phyloP scores from a whole-genome alignment of 1,284 basidiomycete genomes.

The Austropuccinia psidii region DNA sequence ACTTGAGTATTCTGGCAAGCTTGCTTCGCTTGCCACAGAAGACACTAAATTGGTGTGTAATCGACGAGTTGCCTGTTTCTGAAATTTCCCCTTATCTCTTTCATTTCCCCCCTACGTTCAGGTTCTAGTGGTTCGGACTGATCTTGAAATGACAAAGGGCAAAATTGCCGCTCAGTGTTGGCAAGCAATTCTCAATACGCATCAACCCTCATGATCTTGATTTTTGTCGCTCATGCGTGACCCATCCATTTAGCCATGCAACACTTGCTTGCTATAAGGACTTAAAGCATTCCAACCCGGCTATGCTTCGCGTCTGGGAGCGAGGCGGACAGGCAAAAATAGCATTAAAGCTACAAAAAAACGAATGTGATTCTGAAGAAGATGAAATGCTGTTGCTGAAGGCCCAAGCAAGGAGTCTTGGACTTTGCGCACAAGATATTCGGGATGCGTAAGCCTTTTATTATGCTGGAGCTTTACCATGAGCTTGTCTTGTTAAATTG shows the following conservation, averaged over 20 bases:
- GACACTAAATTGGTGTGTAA: not conserved
- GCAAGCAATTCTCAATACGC: not conserved
- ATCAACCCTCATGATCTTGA: too few relatives aligned
- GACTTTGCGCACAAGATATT: conserved; percentile 33
- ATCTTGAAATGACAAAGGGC: conserved; percentile 35
- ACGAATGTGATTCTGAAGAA: conserved; percentile 23
- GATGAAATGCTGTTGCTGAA: conserved; percentile 34
- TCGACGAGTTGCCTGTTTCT: not conserved
- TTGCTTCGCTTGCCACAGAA: not conserved
- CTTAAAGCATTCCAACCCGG: conserved; percentile 6
- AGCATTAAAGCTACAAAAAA: conserved; percentile 23
- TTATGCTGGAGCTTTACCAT: not conserved
- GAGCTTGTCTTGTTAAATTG: not conserved
- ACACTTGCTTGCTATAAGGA: conserved; percentile 36
- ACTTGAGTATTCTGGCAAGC: not conserved
- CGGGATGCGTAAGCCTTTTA: conserved; percentile 30
- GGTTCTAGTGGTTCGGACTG: conserved; percentile 33
- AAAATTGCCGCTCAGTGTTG: conserved; percentile 37
- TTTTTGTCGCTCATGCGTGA: too few relatives aligned
- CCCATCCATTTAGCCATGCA: conserved; percentile 25
- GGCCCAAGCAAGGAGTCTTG: conserved; percentile 31
- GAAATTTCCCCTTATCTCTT: not conserved
- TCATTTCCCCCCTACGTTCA: not conserved
- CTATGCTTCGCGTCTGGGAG: conserved; percentile 28
- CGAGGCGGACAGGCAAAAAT: conserved; percentile 32